Evolutionary conservation across 1,284 basidiomycete species (phyloP).

Genomic region (Phenoliferia sp.): DNA sequence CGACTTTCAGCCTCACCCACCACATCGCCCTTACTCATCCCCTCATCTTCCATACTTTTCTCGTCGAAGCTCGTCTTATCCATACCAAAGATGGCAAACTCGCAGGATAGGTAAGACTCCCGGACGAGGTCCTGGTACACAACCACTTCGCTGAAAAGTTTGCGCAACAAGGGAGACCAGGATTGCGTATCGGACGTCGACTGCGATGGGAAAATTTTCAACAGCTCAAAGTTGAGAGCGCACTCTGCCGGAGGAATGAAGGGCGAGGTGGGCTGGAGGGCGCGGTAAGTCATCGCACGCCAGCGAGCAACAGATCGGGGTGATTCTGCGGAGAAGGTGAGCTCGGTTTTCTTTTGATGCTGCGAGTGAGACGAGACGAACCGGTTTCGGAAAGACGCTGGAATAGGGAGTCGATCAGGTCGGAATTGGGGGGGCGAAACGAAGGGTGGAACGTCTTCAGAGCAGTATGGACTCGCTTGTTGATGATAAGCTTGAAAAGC

Average conservation of each 20-base stretch:
- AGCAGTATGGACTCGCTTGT: not conserved
- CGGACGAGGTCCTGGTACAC: not conserved
- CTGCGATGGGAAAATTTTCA: not conserved
- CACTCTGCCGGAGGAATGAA: not conserved
- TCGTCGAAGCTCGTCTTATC: not conserved
- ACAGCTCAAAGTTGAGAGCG: not conserved
- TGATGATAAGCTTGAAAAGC: not conserved
- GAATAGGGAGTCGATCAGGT: not conserved
- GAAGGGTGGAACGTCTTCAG: not conserved
- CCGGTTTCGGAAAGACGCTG: not conserved
- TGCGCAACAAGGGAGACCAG: not conserved
- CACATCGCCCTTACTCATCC: not conserved
- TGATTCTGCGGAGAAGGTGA: not conserved
- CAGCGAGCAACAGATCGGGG: not conserved
- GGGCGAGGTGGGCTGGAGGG: not conserved
- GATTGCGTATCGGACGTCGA: no score
- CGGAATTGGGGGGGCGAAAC: not conserved
- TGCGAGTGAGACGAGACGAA: not conserved
- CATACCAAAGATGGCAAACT: not conserved
- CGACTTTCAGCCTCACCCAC: not conserved
- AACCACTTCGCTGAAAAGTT: not conserved
- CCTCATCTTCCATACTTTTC: not conserved
- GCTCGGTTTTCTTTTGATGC: not conserved
- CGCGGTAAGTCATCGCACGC: not conserved
- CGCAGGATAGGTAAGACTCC: not conserved